Evolutionary conservation across 1,284 basidiomycete species (phyloP).

Genomic region (Sphaerobolus stellatus): DNA sequence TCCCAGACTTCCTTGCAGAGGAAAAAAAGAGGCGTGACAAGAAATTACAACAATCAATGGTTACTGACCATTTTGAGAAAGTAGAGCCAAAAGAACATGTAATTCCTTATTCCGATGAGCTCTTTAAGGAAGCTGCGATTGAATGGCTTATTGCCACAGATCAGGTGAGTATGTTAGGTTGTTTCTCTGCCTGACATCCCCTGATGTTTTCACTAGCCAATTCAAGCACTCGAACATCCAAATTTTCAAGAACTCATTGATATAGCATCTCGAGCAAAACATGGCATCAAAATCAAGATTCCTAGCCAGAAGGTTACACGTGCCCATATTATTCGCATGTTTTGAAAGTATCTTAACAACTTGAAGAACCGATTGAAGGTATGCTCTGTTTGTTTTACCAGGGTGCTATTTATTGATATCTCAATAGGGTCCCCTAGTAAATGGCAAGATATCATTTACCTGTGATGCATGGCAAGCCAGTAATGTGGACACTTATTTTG

Average conservation of each 20-base stretch:
- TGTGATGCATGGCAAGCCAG: no score
- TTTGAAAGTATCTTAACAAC: background rate
- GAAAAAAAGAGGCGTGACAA: background rate
- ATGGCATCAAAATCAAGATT: background rate
- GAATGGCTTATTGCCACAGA: background rate
- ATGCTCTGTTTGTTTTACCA: no score
- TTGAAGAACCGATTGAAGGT: background rate
- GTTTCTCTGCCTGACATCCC: background rate
- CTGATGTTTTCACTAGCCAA: background rate
- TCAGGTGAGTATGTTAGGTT: background rate
- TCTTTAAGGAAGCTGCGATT: background rate
- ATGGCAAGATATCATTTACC: no score
- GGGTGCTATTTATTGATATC: no score
- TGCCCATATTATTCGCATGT: background rate
- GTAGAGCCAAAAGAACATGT: background rate
- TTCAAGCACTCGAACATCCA: background rate
- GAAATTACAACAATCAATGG: background rate
- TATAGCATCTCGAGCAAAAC: background rate
- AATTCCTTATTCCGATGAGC: background rate
- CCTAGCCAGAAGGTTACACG: background rate
- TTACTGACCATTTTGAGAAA: background rate
- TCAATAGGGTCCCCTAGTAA: no score
- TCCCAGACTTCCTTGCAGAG: background rate
- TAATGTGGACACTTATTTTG: no score
- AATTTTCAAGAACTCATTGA: no score